Percentiles rank a stretch among this genome's conserved stretches.
These are phyloP conservation scores for Blastocystis sp. DNA, from an alignment of 352 stramenopile genomes.

Conservation along the genomic window DNA sequence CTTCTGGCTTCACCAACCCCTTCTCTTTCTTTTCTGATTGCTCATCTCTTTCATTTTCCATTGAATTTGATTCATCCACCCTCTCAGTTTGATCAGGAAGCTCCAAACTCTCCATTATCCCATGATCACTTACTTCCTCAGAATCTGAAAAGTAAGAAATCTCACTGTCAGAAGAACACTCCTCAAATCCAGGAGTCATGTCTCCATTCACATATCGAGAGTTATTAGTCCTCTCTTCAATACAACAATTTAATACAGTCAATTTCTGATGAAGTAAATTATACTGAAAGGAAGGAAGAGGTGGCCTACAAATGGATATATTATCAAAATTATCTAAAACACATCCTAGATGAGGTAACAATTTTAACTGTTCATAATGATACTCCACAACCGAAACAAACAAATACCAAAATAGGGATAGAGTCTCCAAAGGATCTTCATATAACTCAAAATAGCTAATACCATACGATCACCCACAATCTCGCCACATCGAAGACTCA, in stretches of 20 bases:
- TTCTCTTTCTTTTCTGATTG: not conserved
- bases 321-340: constrained; percentile 6
- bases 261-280: constrained; percentile 59
- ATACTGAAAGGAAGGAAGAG: constrained; percentile 26
- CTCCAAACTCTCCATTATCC: no score
- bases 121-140: not conserved
- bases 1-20: not conserved
- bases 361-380: not conserved
- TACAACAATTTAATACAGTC: constrained; percentile 48
- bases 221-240: constrained; percentile 49
- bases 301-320: not conserved
- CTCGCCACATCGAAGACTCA: constrained; percentile 25
- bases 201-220: not conserved
- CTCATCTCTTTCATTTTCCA: not conserved
- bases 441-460: no score
- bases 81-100: no score
- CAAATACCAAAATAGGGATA: constrained; percentile 56
- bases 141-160: constrained; percentile 3
- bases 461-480: constrained; percentile 28
- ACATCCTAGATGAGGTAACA: constrained; percentile 39
- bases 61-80: not conserved
- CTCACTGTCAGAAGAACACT: not conserved
- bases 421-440: not conserved
- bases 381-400: constrained; percentile 54
- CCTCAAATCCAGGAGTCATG: not conserved